A percentile compares a stretch with the other conserved stretches of the same genome.
phyloP scores from a whole-genome alignment of 2,329 filamentous ascomycete genomes.

The Colletotrichum sp. region DNA sequence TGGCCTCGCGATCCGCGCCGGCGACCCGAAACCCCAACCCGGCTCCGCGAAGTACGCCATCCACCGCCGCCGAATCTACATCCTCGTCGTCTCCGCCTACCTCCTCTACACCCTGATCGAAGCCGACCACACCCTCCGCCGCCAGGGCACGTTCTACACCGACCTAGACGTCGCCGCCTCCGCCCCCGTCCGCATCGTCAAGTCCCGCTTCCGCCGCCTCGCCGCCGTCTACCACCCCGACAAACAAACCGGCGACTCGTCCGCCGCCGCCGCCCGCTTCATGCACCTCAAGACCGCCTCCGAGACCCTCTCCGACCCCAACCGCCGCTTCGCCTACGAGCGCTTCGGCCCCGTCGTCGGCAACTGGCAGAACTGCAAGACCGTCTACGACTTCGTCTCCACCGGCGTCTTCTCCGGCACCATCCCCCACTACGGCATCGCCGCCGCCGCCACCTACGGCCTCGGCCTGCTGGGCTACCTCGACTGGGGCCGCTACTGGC shows the following conservation, averaged over 20 bases:
- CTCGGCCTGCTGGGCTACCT: conserved; percentile 71
- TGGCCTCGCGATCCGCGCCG: conserved; percentile 85
- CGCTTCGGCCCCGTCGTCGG: conserved; percentile 80
- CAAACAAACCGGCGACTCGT: conserved; percentile 61
- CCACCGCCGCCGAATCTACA: conserved; percentile 84
- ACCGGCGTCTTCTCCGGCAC: conserved; percentile 65
- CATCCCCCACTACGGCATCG: conserved; percentile 65
- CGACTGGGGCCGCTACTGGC: conserved; percentile 69
- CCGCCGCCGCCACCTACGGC: conserved; percentile 63
- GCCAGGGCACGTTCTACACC: conserved; percentile 78
- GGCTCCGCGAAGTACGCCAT: conserved; percentile 71
- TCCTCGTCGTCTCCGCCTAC: conserved; percentile 82
- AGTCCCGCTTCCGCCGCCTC: conserved; percentile 83
- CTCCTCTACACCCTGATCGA: conserved; percentile 93
- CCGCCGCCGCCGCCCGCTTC: conserved; percentile 60
- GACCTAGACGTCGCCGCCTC: conserved; percentile 73
- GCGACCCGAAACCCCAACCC: conserved; percentile 77
- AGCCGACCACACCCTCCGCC: conserved; percentile 80
- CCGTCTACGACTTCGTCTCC: conserved; percentile 75
- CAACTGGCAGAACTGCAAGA: conserved; percentile 69
- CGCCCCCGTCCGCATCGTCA: conserved; percentile 72
- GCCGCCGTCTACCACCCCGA: conserved; percentile 81
- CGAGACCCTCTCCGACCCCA: conserved; percentile 80
- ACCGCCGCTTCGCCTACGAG: conserved; percentile 85
- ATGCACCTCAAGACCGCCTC: conserved; percentile 83